phyloP scores from a whole-genome alignment of 176 grass and related monocot species.

The Aechmea fasciata region DNA sequence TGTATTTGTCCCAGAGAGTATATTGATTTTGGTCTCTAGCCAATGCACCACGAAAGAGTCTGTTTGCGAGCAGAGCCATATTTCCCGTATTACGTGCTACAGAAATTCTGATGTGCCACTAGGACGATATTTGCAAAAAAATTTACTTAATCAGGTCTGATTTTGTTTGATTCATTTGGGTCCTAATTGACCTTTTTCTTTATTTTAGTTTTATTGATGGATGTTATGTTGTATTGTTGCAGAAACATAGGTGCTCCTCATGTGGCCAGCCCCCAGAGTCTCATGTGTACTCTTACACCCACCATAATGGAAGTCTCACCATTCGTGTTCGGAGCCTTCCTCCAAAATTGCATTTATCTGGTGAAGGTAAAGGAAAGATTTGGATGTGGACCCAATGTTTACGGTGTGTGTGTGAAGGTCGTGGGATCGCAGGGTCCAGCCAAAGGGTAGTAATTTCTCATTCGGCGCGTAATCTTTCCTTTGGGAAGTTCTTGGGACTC shows the following conservation, averaged over 20 bases:
- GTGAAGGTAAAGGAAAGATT: slow-evolving; percentile 65
- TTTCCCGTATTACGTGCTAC: slow-evolving; percentile 74
- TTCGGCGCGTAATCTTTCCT: slow-evolving; percentile 72
- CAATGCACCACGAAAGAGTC: slow-evolving; percentile 56
- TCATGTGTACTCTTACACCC: slow-evolving; percentile 77
- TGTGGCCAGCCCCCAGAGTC: slow-evolving; percentile 74
- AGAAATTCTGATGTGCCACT: slow-evolving; percentile 67
- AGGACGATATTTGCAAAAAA: slow-evolving; percentile 64
- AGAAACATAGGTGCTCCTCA: slow-evolving; percentile 64
- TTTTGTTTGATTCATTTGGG: background rate
- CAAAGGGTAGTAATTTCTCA: slow-evolving; percentile 55
- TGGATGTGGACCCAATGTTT: slow-evolving; percentile 97
- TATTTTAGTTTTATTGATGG: background rate
- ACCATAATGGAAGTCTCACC: slow-evolving; percentile 73
- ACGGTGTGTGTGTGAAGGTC: slow-evolving; percentile 51
- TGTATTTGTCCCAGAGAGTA: slow-evolving; percentile 55
- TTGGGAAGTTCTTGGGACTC: slow-evolving; percentile 92
- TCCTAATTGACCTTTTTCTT: background rate
- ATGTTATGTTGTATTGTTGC: slow-evolving; percentile 13
- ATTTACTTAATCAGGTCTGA: slow-evolving; percentile 55
- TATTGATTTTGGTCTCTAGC: slow-evolving; percentile 72
- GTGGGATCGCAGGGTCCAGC: slow-evolving; percentile 30
- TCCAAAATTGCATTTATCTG: slow-evolving; percentile 37
- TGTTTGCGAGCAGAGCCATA: slow-evolving; percentile 51
- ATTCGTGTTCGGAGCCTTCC: slow-evolving; percentile 50